Evolutionary conservation across 108 stramenopile species (phyloP), one percentile per base, ranked within the genome.

Genomic region (Conticribra guillardii): DNA sequence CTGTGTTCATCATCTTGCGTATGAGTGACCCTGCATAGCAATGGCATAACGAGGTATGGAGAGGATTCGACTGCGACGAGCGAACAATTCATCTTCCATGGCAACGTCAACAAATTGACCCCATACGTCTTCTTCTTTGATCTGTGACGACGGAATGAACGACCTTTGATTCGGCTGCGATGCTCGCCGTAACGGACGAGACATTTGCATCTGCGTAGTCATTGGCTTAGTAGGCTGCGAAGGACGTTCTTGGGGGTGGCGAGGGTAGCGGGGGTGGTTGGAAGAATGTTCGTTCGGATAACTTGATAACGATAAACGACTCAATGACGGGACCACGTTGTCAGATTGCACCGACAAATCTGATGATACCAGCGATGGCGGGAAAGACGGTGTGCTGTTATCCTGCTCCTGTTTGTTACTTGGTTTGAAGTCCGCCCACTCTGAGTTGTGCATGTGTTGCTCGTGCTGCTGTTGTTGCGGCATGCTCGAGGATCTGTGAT

Each of bases 71-170:
- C 47, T 24, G 27, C 27, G 23, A 28, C 28, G 16, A 31, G 4
- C 34, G 8, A 49, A 22, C 24, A 44, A 29, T 19, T 63, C 61
- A 19, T 63, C 61, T 28, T 49, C 61, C 1, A 30, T 28, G 47
- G 61, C 34, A 21, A 63, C 61, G 27, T 63, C 61, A 4, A 63
- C 61, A 18, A 63, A 63, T 30, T 63, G 61, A 29, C 61, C 61
- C 61, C 61, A 63, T 24, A 21, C 9, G 26, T 63, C 61, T 63
- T 63, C 61, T 21, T 63, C 47, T 21, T 18, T 19, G 15, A 21
- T 3, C 1, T 60, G 34, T 0, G 41, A n/a, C 18, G n/a, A 23
- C 4, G 59, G 59, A 44, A 34, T 14, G 19, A 41, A 41, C 17
- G 59, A 44, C 28, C 37, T 41, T 11, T 41, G 37, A 41, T 11